Base-by-base conservation (phyloP, 1,284 basidiomycete species). In the Trametes versicolor region DNA sequence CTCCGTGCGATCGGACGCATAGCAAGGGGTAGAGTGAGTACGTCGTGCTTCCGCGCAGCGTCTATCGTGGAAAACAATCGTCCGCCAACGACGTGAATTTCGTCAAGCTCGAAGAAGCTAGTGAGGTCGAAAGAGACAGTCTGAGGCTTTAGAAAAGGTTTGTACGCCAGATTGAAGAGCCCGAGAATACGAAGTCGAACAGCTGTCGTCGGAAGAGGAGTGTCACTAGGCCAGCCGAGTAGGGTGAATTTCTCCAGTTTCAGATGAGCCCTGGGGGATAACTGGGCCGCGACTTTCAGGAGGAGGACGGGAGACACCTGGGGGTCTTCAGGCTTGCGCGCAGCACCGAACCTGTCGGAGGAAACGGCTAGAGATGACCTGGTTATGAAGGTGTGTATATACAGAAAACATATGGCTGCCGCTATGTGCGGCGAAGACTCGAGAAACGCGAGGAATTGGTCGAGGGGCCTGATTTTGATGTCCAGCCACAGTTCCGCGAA, bases 71-170 rank as follows among this genome's bases (percentile, higher is more conserved):
- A 21, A 7, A 48, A 1, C 23, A 48, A 9, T 9, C 25, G 2
- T 19, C 25, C 47, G 15, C 2, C 47, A 2, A 4, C 47, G 47
- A 15, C 25, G 23, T 48, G 25, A 21, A 48, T 48, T 9, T 48
- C 47, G 47, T 48, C 47, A 23, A 52, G n/a, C 12, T 52, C 50
- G 17, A 52, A 52, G 7, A 52, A n/a, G 9, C 32, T 36, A 32
- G 27, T 9, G 50, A 52, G 15, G 6, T 52, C 50, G 32, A 52
- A 52, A 27, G 29, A 12, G 19, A 36, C 4, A 4, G 50, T 21
- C 19, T 52, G n/a, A 9, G 50, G 32, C 0, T 6, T 19, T 7
- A 13, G 8, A 9, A n/a, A 34, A 15, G 50, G 29, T n/a, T 6
- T 10, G 19, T 52, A 27, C n/a, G 9, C 7, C 2, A 34, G 15